Evolutionary conservation across 306 rosid species (phyloP), one percentile per base, ranked within the genome.

Genomic region (Citrullus mucosospermus): DNA sequence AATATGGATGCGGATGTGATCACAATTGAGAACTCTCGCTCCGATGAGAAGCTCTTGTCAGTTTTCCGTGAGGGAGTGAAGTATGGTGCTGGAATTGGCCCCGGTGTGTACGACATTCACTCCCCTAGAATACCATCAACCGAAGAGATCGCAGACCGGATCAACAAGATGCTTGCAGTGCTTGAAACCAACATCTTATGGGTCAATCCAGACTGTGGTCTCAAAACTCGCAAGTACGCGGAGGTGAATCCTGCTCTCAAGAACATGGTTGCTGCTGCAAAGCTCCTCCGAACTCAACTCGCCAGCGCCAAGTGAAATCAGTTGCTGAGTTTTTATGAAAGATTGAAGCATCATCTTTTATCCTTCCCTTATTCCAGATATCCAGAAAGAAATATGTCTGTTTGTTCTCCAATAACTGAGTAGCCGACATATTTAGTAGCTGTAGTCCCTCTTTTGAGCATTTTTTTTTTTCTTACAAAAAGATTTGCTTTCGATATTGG

Each of bases 171-270:
- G 88, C 90, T 91, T 81, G 93, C 90, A 2, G 96, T 93, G 75
- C 88, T 93, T 13, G 96, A 91, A 82, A 90, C 86, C 83, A 88
- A 90, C 87, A 80, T 90, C 51, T 87, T 93, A 17, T 93, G 97
- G 96, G 93, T 93, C 44, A 93, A 93, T 83, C 97, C 97, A 0
- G 97, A 93, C 75, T 93, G 97, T 78, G 97, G 96, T 6, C 96
- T 91, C 82, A 93, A 93, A 83, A 93, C 97, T 0, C 93, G 97
- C 75, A 93, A 91, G 75, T 93, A 93, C 72, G 38, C 85, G 0
- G 96, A 93, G 84, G 96, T 91, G 58, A 87, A 87, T 80, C 86
- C 94, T 2, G 94, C 97, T 54, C 93, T 93, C 68, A 84, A 86
- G 75, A 87, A 93, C 80, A 83, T 93, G 91, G 97, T 88, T 80